Evolutionary conservation across 2,329 filamentous ascomycete species (phyloP), one percentile per base, ranked within the genome.

Genomic region (Neofusicoccum parvum): DNA sequence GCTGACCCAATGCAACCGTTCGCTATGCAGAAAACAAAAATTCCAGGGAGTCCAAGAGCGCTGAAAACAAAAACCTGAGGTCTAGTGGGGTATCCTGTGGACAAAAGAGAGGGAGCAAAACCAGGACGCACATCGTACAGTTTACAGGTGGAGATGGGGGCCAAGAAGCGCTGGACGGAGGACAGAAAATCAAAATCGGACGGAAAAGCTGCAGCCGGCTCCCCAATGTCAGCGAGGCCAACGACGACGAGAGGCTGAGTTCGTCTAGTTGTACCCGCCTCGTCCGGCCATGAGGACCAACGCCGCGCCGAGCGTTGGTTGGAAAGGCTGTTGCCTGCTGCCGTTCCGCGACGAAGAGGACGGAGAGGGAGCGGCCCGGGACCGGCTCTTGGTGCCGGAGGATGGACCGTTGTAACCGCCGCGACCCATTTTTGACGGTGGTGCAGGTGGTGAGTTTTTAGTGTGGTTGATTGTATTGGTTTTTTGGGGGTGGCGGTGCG

Each of bases 231-330:
- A 11, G n/a, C 7, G 45, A 10, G 12, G 12, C 11, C 14, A 27
- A 41, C 15, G 15, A 9, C 32, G 11, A 46, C 5, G 37, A 14
- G 48, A 11, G 46, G 46, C 46, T 14, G 48, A 34, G 23, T 43
- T 59, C 17, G 11, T 41, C 27, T 23, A 72, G 64, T 73, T 73
- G 66, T 73, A 73, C 9, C 71, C 71, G 50, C 69, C 71, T 17
- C 70, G 50, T 15, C 60, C 63, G 23, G 64, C 51, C 62, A 62
- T 62, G 17, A 50, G 27, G 14, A 36, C n/a, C 51, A 50, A 20
- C 11, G 53, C 17, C 34, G 58, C 48, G 17, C 43, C 32, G 9
- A 62, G 4, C 10, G 50, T 50, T 27, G 62, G 39, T 32, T 41
- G 43, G 27, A 49, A 9, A 2, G 56, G 11, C 9, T 46, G 41